Base-by-base conservation (phyloP, 75 land plant species). In the Picea sitchensis region DNA sequence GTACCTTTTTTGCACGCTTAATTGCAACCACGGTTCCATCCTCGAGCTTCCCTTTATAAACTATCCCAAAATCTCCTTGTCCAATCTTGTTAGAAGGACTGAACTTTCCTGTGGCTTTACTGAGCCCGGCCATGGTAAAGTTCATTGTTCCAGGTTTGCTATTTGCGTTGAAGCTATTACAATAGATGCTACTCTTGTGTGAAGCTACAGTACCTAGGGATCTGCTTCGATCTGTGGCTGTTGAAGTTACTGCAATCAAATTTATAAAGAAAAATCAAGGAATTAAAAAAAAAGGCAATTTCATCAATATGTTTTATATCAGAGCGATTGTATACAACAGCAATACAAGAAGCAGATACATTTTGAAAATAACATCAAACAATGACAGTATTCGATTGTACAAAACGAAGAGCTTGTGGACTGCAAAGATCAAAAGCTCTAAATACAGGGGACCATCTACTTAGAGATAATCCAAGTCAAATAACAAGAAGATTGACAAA, bases 11-110 rank as follows among this genome's bases (percentile, higher is more conserved):
- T 15, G 92, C 98, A 26, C 98, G 90, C 76, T 95, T 95, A 17
- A 93, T 81, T 26, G 98, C 98, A 61, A 95, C 91, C 56, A 89
- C 61, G 41, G 86, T 64, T 56, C 98, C 98, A 84, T 95, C 87
- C 47, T 58, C 83, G 15, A 95, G 98, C 83, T 65, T 87, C 47
- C 96, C 98, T 72, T 88, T 91, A 74, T 95, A 93, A 11, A 95
- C 89, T 32, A 84, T 82, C 41, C 96, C 93, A 77, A 89, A 93
- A 14, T 90, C 90, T 8, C 98, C 98, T 79, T 89, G 81, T 34
- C 98, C 98, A 79, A 95, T 87, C 72, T 82, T 81, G 76, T 88
- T 85, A 23, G 77, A 79, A 14, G 80, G 63, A 62, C 86, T 83
- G 81, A 93, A 95, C 30, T 91, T 91, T 31, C 65, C 67, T 4